phyloP scores from a whole-genome alignment of 202 grass and related monocot species.

The Alloteropsis angusta region DNA sequence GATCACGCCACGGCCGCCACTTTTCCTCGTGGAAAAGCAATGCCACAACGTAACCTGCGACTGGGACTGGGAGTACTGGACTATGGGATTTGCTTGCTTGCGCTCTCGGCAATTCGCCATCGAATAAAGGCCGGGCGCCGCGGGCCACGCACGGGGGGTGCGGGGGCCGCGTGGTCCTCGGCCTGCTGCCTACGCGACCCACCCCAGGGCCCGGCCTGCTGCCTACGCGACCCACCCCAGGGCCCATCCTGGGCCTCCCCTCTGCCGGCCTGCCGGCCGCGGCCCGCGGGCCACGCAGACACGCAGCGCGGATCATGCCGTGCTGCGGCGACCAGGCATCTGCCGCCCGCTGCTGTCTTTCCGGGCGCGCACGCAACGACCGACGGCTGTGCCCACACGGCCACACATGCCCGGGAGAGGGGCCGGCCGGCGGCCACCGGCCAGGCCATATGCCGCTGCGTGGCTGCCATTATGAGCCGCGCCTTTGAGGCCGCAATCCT shows the following conservation, averaged over 20 bases:
- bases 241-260: conserved; percentile 16
- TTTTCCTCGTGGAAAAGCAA: conserved; percentile 37
- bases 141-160: neutral
- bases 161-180: conserved; percentile 10
- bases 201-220: neutral
- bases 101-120: neutral
- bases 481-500: conserved; percentile 19
- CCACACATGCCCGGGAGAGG: too few species aligned
- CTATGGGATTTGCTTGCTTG: neutral
- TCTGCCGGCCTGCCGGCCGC: neutral
- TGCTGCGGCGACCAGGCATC: conserved; percentile 14
- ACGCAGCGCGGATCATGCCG: neutral
- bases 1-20: conserved; percentile 13
- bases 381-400: too few species aligned
- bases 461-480: conserved; percentile 15
- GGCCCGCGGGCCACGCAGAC: neutral
- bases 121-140: conserved; percentile 35
- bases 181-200: neutral
- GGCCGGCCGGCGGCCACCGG: too few species aligned
- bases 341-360: conserved; percentile 6
- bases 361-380: conserved; percentile 36
- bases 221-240: neutral
- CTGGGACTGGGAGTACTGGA: neutral
- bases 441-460: conserved; percentile 9
- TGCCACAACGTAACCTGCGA: neutral